Evolutionary conservation across 2,329 filamentous ascomycete genomes (phyloP).

Genomic region (Pyrenophora seminiperda): DNA sequence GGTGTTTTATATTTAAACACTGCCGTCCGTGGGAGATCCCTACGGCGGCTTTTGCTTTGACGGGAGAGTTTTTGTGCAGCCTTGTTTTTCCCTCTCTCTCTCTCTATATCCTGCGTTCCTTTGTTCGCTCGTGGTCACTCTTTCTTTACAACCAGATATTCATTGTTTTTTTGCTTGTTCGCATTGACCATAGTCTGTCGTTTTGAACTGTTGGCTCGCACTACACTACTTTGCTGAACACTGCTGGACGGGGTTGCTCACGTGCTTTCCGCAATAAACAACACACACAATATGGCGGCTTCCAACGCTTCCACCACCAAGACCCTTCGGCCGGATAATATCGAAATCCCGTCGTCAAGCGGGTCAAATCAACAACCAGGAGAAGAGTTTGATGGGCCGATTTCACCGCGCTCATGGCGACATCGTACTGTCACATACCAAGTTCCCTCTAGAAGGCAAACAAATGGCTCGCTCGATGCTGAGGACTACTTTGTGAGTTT

Average conservation of each 20-base stretch:
- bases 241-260: constrained; percentile 45
- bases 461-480: constrained; percentile 46
- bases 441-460: constrained; percentile 37
- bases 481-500: constrained; percentile 67
- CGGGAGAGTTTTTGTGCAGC: not conserved
- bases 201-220: not conserved
- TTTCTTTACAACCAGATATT: constrained; percentile 6
- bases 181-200: constrained; percentile 9
- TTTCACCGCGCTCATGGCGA: constrained; percentile 44
- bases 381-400: constrained; percentile 25
- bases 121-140: not conserved
- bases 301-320: constrained; percentile 36
- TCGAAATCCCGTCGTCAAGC: constrained; percentile 36
- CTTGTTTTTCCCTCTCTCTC: constrained; percentile 3
- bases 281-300: constrained; percentile 30
- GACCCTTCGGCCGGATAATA: constrained; percentile 37
- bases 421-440: constrained; percentile 34
- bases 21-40: constrained; percentile 11
- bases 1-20: constrained; percentile 26
- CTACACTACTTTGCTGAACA: constrained; percentile 24
- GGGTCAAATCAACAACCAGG: constrained; percentile 12
- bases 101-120: constrained; percentile 1
- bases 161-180: not conserved
- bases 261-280: constrained; percentile 6
- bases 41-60: too few species aligned